A percentile compares a stretch with the other conserved stretches of the same genome.
phyloP scores from a whole-genome alignment of 202 grass and related monocot species.

The Saccharum hybrid region DNA sequence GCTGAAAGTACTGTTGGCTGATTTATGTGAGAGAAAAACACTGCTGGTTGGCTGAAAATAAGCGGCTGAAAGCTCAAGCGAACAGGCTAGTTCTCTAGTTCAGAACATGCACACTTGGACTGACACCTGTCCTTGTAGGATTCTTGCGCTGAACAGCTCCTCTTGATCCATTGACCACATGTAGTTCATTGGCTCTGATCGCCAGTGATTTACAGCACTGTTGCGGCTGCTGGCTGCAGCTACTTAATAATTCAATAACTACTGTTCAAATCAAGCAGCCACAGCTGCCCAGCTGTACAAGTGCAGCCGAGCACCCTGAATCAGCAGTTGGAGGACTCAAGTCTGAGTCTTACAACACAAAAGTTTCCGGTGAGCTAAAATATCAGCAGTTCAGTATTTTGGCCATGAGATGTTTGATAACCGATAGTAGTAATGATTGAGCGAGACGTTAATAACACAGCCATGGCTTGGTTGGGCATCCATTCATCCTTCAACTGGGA shows the following conservation, averaged over 20 bases:
- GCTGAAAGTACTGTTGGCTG: too few species aligned
- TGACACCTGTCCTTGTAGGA: background rate
- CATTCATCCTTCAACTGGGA: constrained; percentile 14
- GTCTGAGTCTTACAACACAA: background rate
- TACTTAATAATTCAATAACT: too few species aligned
- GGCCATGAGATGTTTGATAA: background rate
- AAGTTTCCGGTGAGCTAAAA: background rate
- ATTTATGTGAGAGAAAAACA: too few species aligned
- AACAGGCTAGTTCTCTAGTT: constrained; percentile 3
- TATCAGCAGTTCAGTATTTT: constrained; percentile 31
- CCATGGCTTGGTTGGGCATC: background rate
- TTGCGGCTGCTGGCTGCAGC: too few species aligned
- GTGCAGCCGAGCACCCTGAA: too few species aligned
- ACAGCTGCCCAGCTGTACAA: too few species aligned
- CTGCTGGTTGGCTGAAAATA: too few species aligned
- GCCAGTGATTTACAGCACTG: too few species aligned
- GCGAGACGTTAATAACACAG: background rate
- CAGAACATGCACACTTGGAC: background rate
- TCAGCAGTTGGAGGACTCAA: background rate
- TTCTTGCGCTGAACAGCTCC: background rate
- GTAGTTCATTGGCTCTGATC: background rate
- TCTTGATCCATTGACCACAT: constrained; percentile 7
- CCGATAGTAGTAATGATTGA: background rate
- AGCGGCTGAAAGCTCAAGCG: too few species aligned
- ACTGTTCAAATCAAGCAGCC: too few species aligned